phyloP scores from a whole-genome alignment of 805 yeast genomes.

The Sungouiozyma ichnusensis region DNA sequence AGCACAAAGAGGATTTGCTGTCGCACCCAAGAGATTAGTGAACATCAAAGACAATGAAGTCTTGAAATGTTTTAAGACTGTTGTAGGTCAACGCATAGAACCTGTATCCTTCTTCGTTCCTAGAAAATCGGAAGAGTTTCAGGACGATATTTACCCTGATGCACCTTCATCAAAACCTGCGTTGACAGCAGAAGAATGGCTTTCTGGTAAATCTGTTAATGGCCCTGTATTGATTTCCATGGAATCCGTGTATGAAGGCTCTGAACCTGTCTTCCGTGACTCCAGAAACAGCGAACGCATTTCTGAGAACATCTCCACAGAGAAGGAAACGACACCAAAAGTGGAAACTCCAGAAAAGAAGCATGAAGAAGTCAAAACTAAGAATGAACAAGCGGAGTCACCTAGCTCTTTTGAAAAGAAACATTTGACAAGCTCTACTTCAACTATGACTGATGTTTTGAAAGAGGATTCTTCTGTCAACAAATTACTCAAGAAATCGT shows the following conservation, averaged over 20 bases:
- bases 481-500: constrained; percentile 22
- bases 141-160: constrained; percentile 86
- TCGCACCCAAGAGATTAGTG: constrained; percentile 74
- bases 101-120: constrained; percentile 92
- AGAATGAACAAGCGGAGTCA: constrained; percentile 10
- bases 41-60: constrained; percentile 79
- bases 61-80: constrained; percentile 73
- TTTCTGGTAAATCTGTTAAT: constrained; percentile 63
- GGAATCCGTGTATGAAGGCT: constrained; percentile 72
- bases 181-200: constrained; percentile 67
- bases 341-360: constrained; percentile 4
- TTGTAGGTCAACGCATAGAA: constrained; percentile 73
- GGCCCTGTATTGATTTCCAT: constrained; percentile 75
- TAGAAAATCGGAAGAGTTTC: constrained; percentile 86
- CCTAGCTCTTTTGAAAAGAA: constrained; percentile 3
- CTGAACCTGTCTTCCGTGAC: constrained; percentile 39
- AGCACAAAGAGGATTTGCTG: constrained; percentile 93
- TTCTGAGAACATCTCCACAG: not conserved
- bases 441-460: constrained; percentile 15
- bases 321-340: constrained; percentile 13
- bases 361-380: constrained; percentile 13
- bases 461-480: constrained; percentile 22
- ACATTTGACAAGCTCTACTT: constrained; percentile 6
- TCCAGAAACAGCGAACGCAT: constrained; percentile 8
- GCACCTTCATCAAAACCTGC: constrained; percentile 78